Evolutionary conservation across 352 stramenopile genomes (phyloP).

Genomic region (Phytophthora nicotianae): DNA sequence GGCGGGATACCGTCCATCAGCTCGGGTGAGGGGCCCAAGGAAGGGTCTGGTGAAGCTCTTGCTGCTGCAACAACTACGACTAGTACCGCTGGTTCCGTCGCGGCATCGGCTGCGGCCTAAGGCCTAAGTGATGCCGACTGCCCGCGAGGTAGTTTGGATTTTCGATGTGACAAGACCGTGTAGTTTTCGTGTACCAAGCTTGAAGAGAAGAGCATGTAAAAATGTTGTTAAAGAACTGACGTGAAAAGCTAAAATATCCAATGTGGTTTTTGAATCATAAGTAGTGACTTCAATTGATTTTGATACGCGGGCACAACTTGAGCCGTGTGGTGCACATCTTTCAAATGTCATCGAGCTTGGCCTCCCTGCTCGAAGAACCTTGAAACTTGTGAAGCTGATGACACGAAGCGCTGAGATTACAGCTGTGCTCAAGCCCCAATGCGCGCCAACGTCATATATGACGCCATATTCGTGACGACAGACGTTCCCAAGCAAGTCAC

Average conservation of each 20-base stretch:
- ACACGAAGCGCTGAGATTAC: no score
- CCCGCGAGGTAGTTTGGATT: conserved; percentile 2
- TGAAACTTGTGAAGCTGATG: no score
- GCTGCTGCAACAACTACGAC: neutral
- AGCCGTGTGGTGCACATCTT: no score
- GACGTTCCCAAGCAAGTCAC: no score
- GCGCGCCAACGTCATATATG: neutral
- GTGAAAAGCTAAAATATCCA: no score
- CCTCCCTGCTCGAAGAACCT: no score
- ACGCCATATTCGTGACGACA: neutral
- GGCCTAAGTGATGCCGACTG: neutral
- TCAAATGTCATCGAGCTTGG: no score
- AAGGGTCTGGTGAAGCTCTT: conserved; percentile 7
- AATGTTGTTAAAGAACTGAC: no score
- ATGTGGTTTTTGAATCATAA: no score
- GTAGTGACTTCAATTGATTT: no score
- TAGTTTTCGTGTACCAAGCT: conserved; percentile 3
- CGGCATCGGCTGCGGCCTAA: conserved; percentile 12
- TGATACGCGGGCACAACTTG: no score
- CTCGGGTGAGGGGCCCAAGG: conserved; percentile 17
- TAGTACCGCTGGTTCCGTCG: conserved; percentile 7
- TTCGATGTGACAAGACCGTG: conserved; percentile 11
- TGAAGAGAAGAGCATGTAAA: conserved; percentile 19
- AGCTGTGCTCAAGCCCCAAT: no score
- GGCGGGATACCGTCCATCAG: conserved; percentile 19